Percentiles rank a stretch among this genome's conserved stretches.
These are phyloP conservation scores for Globisporangium megalacanthum DNA, from an alignment of 352 stramenopile genomes.

Conservation along the genomic window DNA sequence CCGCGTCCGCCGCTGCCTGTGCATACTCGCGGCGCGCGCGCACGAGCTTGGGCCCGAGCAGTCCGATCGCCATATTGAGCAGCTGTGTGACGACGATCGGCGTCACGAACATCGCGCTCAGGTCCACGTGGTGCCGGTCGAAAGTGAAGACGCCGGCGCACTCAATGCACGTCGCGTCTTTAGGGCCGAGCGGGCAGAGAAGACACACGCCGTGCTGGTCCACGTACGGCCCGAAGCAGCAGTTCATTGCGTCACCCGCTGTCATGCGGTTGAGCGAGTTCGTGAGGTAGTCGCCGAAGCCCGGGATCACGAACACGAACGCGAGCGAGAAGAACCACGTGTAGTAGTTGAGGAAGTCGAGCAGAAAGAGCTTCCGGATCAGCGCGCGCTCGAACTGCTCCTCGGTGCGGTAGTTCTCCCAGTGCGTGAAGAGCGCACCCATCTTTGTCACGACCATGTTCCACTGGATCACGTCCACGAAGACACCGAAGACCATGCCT, in stretches of 20 bases:
- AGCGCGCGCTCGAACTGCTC: slow-evolving; percentile 81
- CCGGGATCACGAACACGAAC: slow-evolving; percentile 85
- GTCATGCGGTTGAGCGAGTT: slow-evolving; percentile 81
- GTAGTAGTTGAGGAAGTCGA: slow-evolving; percentile 90
- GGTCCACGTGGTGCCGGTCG: slow-evolving; percentile 76
- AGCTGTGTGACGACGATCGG: slow-evolving; percentile 81
- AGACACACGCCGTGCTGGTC: slow-evolving; percentile 61
- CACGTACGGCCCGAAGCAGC: slow-evolving; percentile 84
- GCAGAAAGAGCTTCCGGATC: slow-evolving; percentile 78
- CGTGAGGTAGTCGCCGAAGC: slow-evolving; percentile 76
- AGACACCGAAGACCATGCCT: slow-evolving; percentile 80
- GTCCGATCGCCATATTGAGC: slow-evolving; percentile 67
- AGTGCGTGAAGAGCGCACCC: slow-evolving; percentile 76
- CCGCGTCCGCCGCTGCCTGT: slow-evolving; percentile 47
- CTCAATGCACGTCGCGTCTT: slow-evolving; percentile 66
- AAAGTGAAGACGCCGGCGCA: slow-evolving; percentile 82
- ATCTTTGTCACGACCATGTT: slow-evolving; percentile 89
- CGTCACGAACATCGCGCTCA: slow-evolving; percentile 84
- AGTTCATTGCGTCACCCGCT: slow-evolving; percentile 82
- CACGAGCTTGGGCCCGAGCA: slow-evolving; percentile 67
- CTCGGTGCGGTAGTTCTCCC: slow-evolving; percentile 85
- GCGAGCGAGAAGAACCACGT: slow-evolving; percentile 89
- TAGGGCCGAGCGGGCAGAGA: slow-evolving; percentile 53
- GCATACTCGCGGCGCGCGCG: slow-evolving; percentile 57
- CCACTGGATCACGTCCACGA: slow-evolving; percentile 87